Conservation (phyloP, 441 rosid species). For the Gossypium laxum region DNA sequence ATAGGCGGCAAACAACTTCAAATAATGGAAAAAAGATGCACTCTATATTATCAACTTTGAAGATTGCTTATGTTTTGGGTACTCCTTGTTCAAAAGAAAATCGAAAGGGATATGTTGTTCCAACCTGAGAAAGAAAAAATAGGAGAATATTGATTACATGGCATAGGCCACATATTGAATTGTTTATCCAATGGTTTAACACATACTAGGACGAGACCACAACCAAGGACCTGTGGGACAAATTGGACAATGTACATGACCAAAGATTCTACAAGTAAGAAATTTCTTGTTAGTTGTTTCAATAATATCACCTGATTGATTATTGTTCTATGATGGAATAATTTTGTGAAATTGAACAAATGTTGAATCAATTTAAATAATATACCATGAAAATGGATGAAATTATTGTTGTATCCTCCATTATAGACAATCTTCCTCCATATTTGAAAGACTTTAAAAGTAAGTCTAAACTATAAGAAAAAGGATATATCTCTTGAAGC, state of each 20-base stretch:
- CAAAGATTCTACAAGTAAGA: not conserved
- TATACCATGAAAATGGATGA: not conserved
- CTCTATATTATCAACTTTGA: not conserved
- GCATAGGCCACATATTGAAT: not conserved
- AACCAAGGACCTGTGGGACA: not conserved
- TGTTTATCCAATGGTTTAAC: not conserved
- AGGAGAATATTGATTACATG: not conserved
- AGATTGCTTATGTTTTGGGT: not conserved
- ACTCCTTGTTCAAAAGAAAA: not conserved
- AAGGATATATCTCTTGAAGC: no score
- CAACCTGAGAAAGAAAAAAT: not conserved
- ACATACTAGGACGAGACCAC: not conserved
- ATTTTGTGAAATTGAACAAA: no score
- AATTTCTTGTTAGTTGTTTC: not conserved
- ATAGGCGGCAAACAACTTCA: no score
- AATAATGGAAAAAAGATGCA: not conserved
- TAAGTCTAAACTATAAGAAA: not conserved
- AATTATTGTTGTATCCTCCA: not conserved
- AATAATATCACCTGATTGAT: not conserved
- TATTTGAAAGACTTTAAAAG: not conserved
- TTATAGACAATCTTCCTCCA: not conserved
- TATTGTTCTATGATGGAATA: not conserved
- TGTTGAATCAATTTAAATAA: not conserved
- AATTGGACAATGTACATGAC: not conserved
- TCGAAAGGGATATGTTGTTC: not conserved